Evolutionary conservation across 2,329 filamentous ascomycete genomes (phyloP), one percentile per base, ranked within the genome.

Genomic region (Neopestalotiopsis rosae): DNA sequence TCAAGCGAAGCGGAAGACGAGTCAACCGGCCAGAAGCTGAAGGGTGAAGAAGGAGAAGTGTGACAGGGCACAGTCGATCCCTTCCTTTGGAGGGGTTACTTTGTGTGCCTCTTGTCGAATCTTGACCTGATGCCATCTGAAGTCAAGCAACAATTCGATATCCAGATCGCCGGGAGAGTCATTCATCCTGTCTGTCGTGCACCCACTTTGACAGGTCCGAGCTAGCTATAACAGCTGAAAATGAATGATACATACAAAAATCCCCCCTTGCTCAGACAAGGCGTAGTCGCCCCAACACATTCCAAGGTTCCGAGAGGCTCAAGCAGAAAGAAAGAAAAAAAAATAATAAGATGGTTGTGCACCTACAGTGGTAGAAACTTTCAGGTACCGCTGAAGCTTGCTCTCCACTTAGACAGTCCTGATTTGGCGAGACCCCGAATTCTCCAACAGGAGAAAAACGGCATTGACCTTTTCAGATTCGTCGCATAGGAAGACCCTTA

Each of bases 351-450:
- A 10, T 42, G 59, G 59, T 34, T 64, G 61, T 38, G 61, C 42
- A 64, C 61, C 40, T 38, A 38, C 34, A 7, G 34, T 38, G 34
- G 24, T 45, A 17, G 42, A 64, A 64, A 45, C 42, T 64, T 64
- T 64, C 61, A 64, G 61, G 61, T 45, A 64, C 61, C 61, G 42
- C 61, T 45, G 38, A 64, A 64, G 61, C 61, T 49, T 49, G 61
- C 61, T 52, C 61, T 40, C 61, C 59, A 62, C 59, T 24, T 20
- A 34, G 59, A 38, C 17, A 64, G 40, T 32, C 61, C 20, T 64
- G 42, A 64, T 64, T 49, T 64, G 61, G 61, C 38, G 61, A 64
- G 59, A 62, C 59, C 59, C 59, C 61, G 38, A 64, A 64, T 64
- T 64, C 61, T 64, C 61, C 61, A 64, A 64, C 61, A 45, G 30